Evolutionary conservation across 805 yeast species (phyloP), one percentile per base, ranked within the genome.

Genomic region (Starmerella bombicola): DNA sequence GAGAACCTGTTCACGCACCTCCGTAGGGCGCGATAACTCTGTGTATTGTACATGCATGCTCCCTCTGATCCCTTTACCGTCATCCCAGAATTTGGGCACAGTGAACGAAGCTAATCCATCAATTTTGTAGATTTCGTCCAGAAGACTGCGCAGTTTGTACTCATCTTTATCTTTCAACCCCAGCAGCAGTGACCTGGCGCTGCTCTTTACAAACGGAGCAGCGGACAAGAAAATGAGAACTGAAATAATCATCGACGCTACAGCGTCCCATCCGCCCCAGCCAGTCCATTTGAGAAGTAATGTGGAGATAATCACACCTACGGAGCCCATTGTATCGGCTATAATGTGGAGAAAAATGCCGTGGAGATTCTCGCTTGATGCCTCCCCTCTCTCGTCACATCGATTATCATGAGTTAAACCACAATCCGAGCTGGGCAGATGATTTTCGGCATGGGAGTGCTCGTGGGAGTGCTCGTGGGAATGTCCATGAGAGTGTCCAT

Each of bases 241-340:
- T 0, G 95, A 95, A 45, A 91, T 88, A 51, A 86, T 67, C 3
- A 91, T 67, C 1, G 97, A 86, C 0, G 96, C 93, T 17, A 91
- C 61, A 1, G 99, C 96, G 56, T 91, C 99, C 55, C 88, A 79
- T 1, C 94, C 78, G 40, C 76, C 71, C 74, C 81, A 72, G 15
- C 74, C 73, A 58, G 80, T 78, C 25, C 75, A 53, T 43, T 77
- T 74, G 7, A 88, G 80, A 30, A 91, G 62, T 4, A 84, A 40
- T 0, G 98, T 88, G 0, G 96, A 85, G 1, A 84, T 60, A n/a
- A 91, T 86, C 15, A 93, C 99, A 5, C 97, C 97, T 0, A 86
- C 93, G 0, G 97, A 88, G 0, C 99, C 99, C 30, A 91, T 64
- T 0, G 97, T 86, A 54, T 91, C 99, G 0, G 99, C 99, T 33